Conservation (phyloP, 805 yeast genomes). For the Candida nemodendra region DNA sequence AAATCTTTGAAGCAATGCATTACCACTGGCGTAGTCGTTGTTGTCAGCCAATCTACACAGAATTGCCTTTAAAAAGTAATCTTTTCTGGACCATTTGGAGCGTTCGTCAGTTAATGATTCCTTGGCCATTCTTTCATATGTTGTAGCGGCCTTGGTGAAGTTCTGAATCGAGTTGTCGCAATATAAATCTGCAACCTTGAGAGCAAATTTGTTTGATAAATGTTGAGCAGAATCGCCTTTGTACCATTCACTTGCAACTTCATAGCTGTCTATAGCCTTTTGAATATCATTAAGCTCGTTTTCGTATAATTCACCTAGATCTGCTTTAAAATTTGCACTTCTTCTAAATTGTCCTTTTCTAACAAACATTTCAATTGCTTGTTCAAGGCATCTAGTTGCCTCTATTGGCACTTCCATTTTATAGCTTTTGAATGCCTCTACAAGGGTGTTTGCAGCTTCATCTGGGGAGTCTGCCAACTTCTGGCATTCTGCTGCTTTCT, state of each 20-base stretch:
- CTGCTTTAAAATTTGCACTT: constrained; percentile 92
- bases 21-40: constrained; percentile 84
- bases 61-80: constrained; percentile 80
- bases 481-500: constrained; percentile 82
- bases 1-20: constrained; percentile 63
- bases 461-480: constrained; percentile 72
- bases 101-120: constrained; percentile 70
- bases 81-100: constrained; percentile 90
- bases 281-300: constrained; percentile 62
- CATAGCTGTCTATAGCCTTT: constrained; percentile 75
- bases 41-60: constrained; percentile 75
- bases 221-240: constrained; percentile 92
- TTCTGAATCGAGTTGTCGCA: constrained; percentile 64
- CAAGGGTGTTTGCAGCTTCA: constrained; percentile 85
- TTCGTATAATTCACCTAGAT: constrained; percentile 85
- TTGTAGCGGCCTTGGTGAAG: constrained; percentile 70
- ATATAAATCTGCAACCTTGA: constrained; percentile 86
- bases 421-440: constrained; percentile 89
- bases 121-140: constrained; percentile 76
- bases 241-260: constrained; percentile 96
- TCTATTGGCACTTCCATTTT: constrained; percentile 69
- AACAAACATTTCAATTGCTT: constrained; percentile 82
- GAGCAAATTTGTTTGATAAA: constrained; percentile 78
- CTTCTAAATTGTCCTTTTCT: constrained; percentile 92
- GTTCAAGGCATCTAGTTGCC: constrained; percentile 72